phyloP scores from a whole-genome alignment of 352 stramenopile genomes.

The Globisporangium uncinulatum region DNA sequence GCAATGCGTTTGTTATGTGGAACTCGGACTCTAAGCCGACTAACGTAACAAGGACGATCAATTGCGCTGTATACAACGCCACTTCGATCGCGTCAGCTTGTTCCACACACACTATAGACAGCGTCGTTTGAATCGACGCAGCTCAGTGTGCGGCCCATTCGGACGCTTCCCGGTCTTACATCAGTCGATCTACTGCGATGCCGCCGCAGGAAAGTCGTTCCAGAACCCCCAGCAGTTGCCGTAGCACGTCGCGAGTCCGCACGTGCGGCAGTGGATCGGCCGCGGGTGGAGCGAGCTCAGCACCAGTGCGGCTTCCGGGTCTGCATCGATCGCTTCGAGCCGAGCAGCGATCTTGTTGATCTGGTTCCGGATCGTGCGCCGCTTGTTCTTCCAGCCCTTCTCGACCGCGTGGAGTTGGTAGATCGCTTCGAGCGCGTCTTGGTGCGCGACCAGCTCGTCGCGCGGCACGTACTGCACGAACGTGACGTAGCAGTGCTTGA shows the following conservation, averaged over 20 bases:
- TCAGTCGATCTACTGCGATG: constrained; percentile 5
- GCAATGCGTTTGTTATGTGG: background rate
- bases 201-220: constrained; percentile 33
- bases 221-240: constrained; percentile 77
- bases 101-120: no score
- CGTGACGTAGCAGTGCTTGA: constrained; percentile 69
- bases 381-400: constrained; percentile 69
- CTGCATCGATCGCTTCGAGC: constrained; percentile 29
- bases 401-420: constrained; percentile 35
- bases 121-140: no score
- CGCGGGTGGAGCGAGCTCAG: constrained; percentile 22
- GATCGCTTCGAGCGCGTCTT: constrained; percentile 41
- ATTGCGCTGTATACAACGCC: background rate
- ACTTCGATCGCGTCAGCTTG: no score
- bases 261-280: constrained; percentile 65
- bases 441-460: constrained; percentile 35
- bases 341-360: constrained; percentile 52
- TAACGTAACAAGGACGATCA: background rate
- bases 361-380: constrained; percentile 65
- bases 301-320: constrained; percentile 33
- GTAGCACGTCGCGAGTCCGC: constrained; percentile 38
- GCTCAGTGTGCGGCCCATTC: no score
- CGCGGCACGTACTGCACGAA: constrained; percentile 63
- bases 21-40: background rate
- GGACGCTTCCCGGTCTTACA: no score